A percentile compares a stretch with the other conserved stretches of the same genome.
phyloP scores from a whole-genome alignment of 495 filamentous ascomycete species.

The Podospora sp. region DNA sequence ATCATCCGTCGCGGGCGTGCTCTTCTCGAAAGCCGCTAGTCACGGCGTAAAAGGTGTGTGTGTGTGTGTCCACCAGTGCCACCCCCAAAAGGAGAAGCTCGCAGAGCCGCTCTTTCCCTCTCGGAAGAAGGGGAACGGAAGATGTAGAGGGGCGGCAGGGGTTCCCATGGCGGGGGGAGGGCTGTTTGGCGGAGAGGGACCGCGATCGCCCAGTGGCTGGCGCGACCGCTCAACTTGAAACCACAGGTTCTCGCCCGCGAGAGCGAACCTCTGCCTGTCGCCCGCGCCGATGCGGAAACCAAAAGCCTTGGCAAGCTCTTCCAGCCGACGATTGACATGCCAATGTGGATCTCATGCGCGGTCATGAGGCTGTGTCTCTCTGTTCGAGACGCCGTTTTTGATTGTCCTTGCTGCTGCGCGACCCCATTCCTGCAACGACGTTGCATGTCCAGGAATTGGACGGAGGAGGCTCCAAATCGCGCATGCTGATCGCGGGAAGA shows the following conservation, averaged over 20 bases:
- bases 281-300: conserved; percentile 7
- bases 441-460: not conserved
- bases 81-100: conserved; percentile 6
- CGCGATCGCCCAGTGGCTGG: conserved; percentile 21
- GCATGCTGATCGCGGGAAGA: not conserved
- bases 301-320: conserved; percentile 18
- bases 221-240: conserved; percentile 32
- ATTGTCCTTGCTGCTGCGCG: conserved; percentile 4
- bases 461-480: not conserved
- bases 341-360: conserved; percentile 7
- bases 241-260: conserved; percentile 20
- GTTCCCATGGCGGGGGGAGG: not conserved
- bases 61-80: not conserved
- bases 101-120: conserved; percentile 4
- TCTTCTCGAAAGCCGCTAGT: not conserved
- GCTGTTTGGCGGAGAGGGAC: not conserved
- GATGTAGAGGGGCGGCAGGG: not conserved
- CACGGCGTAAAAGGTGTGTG: no score
- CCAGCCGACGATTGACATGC: conserved; percentile 18
- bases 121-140: not conserved
- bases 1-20: not conserved
- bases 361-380: not conserved
- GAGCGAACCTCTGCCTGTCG: conserved; percentile 1
- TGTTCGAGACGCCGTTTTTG: not conserved
- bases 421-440: not conserved